Conservation (phyloP, 1,139 yeast species). For the Geotrichum candidum region DNA sequence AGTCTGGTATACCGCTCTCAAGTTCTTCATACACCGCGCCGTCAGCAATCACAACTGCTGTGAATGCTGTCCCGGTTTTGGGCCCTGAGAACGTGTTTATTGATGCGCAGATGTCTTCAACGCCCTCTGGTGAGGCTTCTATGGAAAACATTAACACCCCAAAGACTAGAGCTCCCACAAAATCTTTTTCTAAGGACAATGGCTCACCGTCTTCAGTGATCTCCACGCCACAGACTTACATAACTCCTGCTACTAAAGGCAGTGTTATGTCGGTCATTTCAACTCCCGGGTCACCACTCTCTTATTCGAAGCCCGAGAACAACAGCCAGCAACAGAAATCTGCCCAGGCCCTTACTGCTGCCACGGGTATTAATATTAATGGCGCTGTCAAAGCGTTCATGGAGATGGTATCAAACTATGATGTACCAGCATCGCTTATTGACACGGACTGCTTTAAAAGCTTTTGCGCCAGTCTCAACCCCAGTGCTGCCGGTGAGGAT, state of each 20-base stretch:
- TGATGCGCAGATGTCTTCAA: background rate
- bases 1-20: background rate
- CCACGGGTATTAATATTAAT: conserved; percentile 2
- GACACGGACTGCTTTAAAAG: conserved; percentile 10
- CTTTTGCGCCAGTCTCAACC: conserved; percentile 11
- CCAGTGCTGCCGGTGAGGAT: background rate
- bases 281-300: background rate
- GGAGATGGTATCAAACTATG: conserved; percentile 10
- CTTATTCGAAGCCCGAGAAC: background rate
- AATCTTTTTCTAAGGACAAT: background rate
- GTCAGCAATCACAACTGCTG: background rate
- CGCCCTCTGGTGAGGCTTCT: background rate
- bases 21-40: background rate
- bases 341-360: background rate
- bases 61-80: background rate
- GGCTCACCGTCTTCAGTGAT: background rate
- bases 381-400: conserved; percentile 5
- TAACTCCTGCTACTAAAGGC: background rate
- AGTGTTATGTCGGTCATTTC: background rate
- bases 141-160: background rate
- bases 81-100: background rate
- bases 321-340: background rate
- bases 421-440: conserved; percentile 7
- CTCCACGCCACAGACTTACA: background rate
- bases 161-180: background rate